These are phyloP conservation scores for Puccinia triticina DNA, from an alignment of 1,284 basidiomycete genomes.

Conservation along the genomic window DNA sequence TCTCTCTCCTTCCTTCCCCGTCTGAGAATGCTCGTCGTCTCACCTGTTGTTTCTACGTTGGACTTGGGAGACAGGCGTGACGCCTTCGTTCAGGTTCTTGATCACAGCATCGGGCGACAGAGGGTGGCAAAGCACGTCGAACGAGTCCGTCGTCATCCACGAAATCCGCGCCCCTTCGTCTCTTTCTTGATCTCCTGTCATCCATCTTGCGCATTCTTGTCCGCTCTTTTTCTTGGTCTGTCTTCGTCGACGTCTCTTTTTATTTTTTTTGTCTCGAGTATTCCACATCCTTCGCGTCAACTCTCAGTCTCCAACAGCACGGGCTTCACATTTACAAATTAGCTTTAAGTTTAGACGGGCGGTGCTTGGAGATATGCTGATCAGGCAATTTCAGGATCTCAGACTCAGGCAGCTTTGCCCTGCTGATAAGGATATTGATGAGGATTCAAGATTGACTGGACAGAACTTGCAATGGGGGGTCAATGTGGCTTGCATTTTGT, in stretches of 20 bases:
- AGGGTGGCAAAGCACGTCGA: constrained; percentile 90
- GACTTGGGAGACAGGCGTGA: constrained; percentile 70
- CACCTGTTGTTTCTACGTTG: neutral
- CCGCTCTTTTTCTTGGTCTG: neutral
- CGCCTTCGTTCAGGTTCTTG: constrained; percentile 80
- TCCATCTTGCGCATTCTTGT: too few species aligned
- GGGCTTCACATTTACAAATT: too few species aligned
- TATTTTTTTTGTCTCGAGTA: neutral
- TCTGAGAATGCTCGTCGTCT: constrained; percentile 10
- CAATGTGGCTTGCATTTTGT: too few species aligned
- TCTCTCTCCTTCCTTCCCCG: neutral
- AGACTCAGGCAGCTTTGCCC: too few species aligned
- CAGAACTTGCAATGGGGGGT: too few species aligned
- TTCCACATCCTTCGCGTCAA: neutral
- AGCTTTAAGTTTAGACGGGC: too few species aligned
- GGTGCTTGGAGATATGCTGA: too few species aligned
- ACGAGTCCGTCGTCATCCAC: constrained; percentile 83
- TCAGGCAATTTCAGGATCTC: too few species aligned
- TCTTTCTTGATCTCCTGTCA: neutral
- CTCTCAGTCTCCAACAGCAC: neutral
- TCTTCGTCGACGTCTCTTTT: neutral
- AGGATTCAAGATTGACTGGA: too few species aligned
- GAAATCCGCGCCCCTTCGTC: constrained; percentile 68
- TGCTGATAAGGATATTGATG: too few species aligned
- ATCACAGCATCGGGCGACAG: constrained; percentile 90